Base-by-base conservation (phyloP, 75 land plant species). In the Cupressus sempervirens region DNA sequence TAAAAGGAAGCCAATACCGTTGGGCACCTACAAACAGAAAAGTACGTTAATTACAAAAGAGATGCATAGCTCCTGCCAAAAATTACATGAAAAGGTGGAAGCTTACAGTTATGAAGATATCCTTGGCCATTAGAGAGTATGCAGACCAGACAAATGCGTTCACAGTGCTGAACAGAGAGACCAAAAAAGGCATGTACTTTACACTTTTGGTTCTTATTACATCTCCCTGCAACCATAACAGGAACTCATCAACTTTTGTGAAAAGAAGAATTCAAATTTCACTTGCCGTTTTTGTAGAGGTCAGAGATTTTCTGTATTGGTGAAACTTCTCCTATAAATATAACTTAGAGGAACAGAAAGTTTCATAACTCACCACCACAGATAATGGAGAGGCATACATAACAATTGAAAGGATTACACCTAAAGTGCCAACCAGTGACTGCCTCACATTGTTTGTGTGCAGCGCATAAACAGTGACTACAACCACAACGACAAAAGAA, bases 121-220 rank as follows among this genome's bases (percentile, higher is more conserved):
- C 81, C 29, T 23, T 41, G 23, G 81, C 26, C 12, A 77, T 26
- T 26, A 77, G 3, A 43, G 81, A 77, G 81, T 77, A 77, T 41
- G 0, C 81, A 77, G 46, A 8, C 81, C 48, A 10, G 80, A 76
- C 43, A 32, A 76, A n/a, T 76, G 46, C 80, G 14, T 76, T 76
- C 4, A 76, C 1, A 0, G 35, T 18, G 80, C 7, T 76, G 80
- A 76, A 76, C 0, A 76, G 23, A 10, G 88, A 88, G 13, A 86
- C 67, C 1, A 88, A 74, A 32, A 86, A 88, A 29, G 88, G 88
- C 88, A 88, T 88, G 76, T 80, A 88, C 83, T 88, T 40, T 0
- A 88, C 88, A 50, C 88, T 88, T 45, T 70, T 86, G 18, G 88
- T 88, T 41, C 3, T 30, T 23, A 86, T 86, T 10, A 88, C 88